These are phyloP conservation scores for Camellia granthamiana DNA, from an alignment of 148 eudicot species.

Conservation along the genomic window DNA sequence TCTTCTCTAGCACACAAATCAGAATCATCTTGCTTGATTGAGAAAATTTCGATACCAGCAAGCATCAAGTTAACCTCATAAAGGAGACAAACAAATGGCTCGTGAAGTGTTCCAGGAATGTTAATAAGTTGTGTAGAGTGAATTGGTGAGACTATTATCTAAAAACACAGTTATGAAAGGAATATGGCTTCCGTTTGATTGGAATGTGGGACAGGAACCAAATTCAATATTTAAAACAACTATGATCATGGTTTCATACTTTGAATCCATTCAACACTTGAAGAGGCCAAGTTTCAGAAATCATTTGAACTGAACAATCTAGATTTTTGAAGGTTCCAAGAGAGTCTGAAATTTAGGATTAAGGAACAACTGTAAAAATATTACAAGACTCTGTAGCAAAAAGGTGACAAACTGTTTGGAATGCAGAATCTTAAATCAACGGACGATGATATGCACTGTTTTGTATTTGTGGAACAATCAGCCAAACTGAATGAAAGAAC, in stretches of 20 bases:
- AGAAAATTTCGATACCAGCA: neutral
- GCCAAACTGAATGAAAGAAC: neutral
- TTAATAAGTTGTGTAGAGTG: neutral
- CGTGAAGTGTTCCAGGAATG: neutral
- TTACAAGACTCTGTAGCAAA: neutral
- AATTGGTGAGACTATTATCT: neutral
- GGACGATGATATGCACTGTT: neutral
- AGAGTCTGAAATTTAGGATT: neutral
- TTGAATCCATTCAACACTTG: neutral
- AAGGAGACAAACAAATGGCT: neutral
- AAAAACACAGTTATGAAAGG: neutral
- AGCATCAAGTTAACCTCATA: neutral
- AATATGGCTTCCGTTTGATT: neutral
- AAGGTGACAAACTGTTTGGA: neutral
- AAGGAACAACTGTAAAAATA: neutral
- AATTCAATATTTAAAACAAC: neutral
- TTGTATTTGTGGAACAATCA: neutral
- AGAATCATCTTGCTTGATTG: neutral
- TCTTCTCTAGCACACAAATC: neutral
- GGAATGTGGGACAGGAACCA: neutral
- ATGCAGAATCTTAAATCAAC: neutral
- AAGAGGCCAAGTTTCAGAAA: neutral
- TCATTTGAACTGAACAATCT: neutral
- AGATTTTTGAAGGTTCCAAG: neutral
- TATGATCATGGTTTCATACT: neutral